Percentiles rank a stretch among this genome's conserved stretches.
phyloP scores from a whole-genome alignment of 2,329 filamentous ascomycete genomes.

The Sclerotinia glacialis region DNA sequence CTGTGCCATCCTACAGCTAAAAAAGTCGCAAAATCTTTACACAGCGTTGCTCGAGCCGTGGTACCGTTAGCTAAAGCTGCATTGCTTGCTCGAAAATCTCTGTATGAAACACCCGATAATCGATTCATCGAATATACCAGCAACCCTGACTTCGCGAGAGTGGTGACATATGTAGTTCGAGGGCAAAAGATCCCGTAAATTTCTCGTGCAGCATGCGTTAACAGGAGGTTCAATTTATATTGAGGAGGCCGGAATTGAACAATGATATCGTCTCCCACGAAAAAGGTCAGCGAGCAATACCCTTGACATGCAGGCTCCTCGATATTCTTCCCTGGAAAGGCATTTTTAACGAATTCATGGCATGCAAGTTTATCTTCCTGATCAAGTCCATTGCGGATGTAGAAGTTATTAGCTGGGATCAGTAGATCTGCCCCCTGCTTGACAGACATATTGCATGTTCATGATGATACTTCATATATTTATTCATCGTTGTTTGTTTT shows the following conservation, averaged over 20 bases:
- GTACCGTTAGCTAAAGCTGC: conserved; percentile 3
- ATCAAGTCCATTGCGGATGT: conserved; percentile 32
- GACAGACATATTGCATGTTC: conserved; percentile 12
- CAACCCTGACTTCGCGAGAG: conserved; percentile 35
- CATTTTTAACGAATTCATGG: conserved; percentile 39
- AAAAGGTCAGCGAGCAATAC: conserved; percentile 52
- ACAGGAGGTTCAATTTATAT: conserved; percentile 44
- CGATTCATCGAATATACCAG: conserved; percentile 45
- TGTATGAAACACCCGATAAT: conserved; percentile 42
- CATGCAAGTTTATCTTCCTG: conserved; percentile 29
- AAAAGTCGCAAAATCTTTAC: conserved; percentile 45
- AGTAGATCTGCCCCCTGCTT: neutral
- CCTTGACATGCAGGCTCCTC: conserved; percentile 45
- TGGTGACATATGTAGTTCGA: conserved; percentile 42
- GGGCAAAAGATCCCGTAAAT: conserved; percentile 47
- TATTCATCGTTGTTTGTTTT: neutral
- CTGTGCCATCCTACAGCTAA: conserved; percentile 43
- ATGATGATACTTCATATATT: conserved; percentile 15
- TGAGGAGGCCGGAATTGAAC: conserved; percentile 50
- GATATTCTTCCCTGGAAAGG: conserved; percentile 39
- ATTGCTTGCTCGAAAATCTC: conserved; percentile 38
- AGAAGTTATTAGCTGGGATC: conserved; percentile 31
- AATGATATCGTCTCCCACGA: conserved; percentile 42
- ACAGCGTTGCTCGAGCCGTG: conserved; percentile 37
- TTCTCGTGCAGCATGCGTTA: conserved; percentile 42